Percentiles rank a stretch among this genome's conserved stretches.
These are phyloP conservation scores for Cornus kousa DNA, from an alignment of 148 eudicot species.

Conservation along the genomic window DNA sequence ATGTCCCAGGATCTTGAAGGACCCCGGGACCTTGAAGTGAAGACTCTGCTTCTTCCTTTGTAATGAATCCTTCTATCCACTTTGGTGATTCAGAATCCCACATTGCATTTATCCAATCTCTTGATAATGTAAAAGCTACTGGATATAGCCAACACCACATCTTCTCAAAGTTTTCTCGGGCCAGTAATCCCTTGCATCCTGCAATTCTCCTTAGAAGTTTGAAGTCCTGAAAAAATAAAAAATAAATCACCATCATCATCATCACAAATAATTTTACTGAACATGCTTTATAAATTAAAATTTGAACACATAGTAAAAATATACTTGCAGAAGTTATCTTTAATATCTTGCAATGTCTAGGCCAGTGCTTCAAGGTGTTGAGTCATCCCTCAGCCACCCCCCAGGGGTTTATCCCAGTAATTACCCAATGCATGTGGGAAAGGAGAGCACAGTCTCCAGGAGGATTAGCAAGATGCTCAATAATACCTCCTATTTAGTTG, in stretches of 20 bases:
- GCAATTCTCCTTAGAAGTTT: slow-evolving; percentile 66
- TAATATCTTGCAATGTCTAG: too few relatives aligned
- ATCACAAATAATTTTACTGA: background rate
- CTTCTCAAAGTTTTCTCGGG: slow-evolving; percentile 69
- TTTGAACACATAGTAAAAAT: background rate
- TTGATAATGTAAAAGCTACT: slow-evolving; percentile 74
- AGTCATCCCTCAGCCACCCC: too few relatives aligned
- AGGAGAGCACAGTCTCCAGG: too few relatives aligned
- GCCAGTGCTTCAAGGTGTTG: too few relatives aligned
- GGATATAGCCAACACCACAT: slow-evolving; percentile 97
- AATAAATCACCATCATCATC: background rate
- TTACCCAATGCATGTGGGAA: too few relatives aligned
- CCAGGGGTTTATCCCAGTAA: too few relatives aligned
- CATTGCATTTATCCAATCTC: slow-evolving; percentile 44
- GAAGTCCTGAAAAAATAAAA: slow-evolving; percentile 54
- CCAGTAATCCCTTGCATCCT: slow-evolving; percentile 59
- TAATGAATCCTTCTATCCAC: slow-evolving; percentile 89
- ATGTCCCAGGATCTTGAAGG: slow-evolving; percentile 80
- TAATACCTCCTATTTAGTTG: background rate
- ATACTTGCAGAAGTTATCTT: background rate
- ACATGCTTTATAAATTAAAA: background rate
- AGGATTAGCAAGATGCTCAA: too few relatives aligned
- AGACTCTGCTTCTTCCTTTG: slow-evolving; percentile 91
- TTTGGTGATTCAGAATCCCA: slow-evolving; percentile 65
- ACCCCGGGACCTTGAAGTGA: slow-evolving; percentile 54